Percentiles rank a stretch among this genome's conserved stretches.
Evolutionary conservation across 805 yeast species (phyloP).

Genomic region (Pichia gijzeniarum): DNA sequence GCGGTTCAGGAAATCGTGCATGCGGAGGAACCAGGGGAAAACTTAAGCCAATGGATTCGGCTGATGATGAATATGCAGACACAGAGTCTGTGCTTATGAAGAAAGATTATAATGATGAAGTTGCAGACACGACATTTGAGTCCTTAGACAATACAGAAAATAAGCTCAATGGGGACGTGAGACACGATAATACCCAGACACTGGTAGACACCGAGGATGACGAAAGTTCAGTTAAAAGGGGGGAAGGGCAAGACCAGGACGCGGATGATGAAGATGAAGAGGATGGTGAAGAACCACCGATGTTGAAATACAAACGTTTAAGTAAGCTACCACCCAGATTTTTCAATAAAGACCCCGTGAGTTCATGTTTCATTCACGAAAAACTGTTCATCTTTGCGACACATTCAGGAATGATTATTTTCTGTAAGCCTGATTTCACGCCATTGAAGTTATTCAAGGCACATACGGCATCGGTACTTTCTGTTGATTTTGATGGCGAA

Average conservation of each 20-base stretch:
- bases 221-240: neutral
- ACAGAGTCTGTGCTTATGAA: too few relatives aligned
- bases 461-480: slow-evolving; percentile 77
- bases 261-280: slow-evolving; percentile 32
- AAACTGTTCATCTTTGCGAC: slow-evolving; percentile 74
- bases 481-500: slow-evolving; percentile 64
- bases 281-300: slow-evolving; percentile 60
- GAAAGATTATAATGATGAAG: neutral
- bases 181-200: neutral
- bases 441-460: slow-evolving; percentile 70
- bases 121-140: neutral
- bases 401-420: slow-evolving; percentile 76
- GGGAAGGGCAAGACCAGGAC: slow-evolving; percentile 13
- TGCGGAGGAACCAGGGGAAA: neutral
- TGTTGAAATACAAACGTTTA: slow-evolving; percentile 67
- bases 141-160: neutral
- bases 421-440: slow-evolving; percentile 53
- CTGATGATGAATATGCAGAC: too few relatives aligned
- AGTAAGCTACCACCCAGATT: slow-evolving; percentile 61
- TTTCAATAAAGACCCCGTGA: slow-evolving; percentile 70
- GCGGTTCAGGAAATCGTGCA: too few relatives aligned
- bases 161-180: neutral
- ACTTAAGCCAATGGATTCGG: neutral
- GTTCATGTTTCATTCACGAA: slow-evolving; percentile 58
- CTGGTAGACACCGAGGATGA: neutral